These are phyloP conservation scores for Eucalyptus sp. DNA, from an alignment of 345 rosid genomes.

Conservation along the genomic window DNA sequence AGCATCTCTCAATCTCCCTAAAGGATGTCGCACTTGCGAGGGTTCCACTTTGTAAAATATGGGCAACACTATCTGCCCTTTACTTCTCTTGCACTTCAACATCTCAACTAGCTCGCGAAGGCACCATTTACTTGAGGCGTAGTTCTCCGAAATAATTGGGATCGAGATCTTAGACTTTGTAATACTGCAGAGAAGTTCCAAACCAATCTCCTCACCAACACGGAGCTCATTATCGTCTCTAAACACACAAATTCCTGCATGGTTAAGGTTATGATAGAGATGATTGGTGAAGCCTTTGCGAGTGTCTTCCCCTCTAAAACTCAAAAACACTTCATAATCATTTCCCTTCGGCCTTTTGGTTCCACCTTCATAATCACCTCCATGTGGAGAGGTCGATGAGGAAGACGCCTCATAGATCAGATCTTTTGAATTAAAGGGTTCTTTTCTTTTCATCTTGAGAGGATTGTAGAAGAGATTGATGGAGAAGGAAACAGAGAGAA, in stretches of 20 bases:
- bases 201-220: neutral
- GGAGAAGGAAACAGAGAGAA: too few species aligned
- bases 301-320: neutral
- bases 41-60: neutral
- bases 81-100: neutral
- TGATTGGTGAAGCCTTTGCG: accelerated
- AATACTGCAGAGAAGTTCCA: accelerated
- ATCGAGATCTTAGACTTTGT: accelerated
- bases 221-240: neutral
- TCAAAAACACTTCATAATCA: too few species aligned
- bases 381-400: too few species aligned
- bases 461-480: too few species aligned
- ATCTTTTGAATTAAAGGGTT: too few species aligned
- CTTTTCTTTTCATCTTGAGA: too few species aligned
- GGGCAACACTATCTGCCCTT: neutral
- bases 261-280: neutral
- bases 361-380: too few species aligned
- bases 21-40: neutral
- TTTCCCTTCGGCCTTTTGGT: too few species aligned
- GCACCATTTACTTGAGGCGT: neutral
- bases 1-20: accelerated
- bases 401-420: too few species aligned
- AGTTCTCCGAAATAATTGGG: neutral
- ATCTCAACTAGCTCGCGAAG: accelerated
- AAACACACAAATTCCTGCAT: neutral